Conservation (phyloP, 2,329 filamentous ascomycete species). For the Penicillium palitans region DNA sequence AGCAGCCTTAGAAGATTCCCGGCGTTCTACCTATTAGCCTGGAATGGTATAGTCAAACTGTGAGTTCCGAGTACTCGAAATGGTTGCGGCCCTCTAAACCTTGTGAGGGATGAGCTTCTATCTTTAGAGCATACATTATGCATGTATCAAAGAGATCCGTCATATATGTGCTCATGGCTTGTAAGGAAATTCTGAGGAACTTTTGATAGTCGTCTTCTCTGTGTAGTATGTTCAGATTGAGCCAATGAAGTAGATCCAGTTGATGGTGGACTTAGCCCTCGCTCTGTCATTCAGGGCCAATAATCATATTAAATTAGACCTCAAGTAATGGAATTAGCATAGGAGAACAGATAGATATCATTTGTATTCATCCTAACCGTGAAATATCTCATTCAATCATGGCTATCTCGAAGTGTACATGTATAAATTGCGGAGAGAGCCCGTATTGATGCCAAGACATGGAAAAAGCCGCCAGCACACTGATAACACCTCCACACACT, state of each 20-base stretch:
- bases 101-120: not conserved
- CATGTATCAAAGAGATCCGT: not conserved
- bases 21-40: not conserved
- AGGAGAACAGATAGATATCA: not conserved
- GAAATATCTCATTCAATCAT: no score
- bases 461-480: conserved; percentile 26
- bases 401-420: not conserved
- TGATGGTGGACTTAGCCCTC: not conserved
- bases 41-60: not conserved
- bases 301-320: not conserved
- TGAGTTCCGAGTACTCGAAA: not conserved
- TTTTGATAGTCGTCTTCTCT: not conserved
- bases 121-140: not conserved
- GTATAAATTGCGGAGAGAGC: not conserved
- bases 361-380: not conserved
- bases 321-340: no score
- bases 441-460: conserved; percentile 25
- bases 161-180: not conserved
- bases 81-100: not conserved
- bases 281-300: not conserved
- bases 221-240: not conserved
- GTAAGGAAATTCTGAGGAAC: not conserved
- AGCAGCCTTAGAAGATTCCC: not conserved
- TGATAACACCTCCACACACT: conserved; percentile 22
- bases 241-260: not conserved